Percentiles rank a stretch among this genome's conserved stretches.
These are phyloP conservation scores for Monosporascus sp. DNA, from an alignment of 2,329 filamentous ascomycete genomes.

Conservation along the genomic window DNA sequence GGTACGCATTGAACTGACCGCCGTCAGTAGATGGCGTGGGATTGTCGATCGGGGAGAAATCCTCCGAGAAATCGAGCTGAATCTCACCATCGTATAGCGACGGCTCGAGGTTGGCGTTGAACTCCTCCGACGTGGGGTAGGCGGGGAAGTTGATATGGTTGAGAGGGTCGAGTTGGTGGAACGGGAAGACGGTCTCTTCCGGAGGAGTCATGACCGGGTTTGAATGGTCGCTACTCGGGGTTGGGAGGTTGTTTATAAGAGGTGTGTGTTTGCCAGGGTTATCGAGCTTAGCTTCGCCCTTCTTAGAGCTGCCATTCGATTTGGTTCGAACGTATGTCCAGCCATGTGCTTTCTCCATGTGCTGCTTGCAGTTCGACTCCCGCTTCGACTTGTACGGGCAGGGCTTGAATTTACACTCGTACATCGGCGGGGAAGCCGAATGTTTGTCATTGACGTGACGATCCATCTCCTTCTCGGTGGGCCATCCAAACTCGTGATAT, in stretches of 20 bases:
- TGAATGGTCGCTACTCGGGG: conserved; percentile 55
- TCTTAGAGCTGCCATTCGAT: conserved; percentile 63
- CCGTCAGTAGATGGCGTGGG: conserved; percentile 42
- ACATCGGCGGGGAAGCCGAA: conserved; percentile 72
- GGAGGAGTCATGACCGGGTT: conserved; percentile 54
- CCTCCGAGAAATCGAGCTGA: conserved; percentile 31
- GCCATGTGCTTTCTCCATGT: conserved; percentile 95
- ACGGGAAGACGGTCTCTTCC: conserved; percentile 38
- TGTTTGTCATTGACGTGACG: conserved; percentile 97
- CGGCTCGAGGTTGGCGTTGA: conserved; percentile 32
- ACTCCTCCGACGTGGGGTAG: conserved; percentile 44
- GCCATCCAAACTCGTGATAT: conserved; percentile 86
- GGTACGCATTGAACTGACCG: conserved; percentile 52
- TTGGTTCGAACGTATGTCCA: conserved; percentile 91
- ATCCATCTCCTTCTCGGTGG: conserved; percentile 95
- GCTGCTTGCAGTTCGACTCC: conserved; percentile 95
- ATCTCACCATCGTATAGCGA: conserved; percentile 35
- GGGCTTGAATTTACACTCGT: conserved; percentile 73
- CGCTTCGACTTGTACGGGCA: conserved; percentile 95
- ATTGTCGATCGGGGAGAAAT: conserved; percentile 46
- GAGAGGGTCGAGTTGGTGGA: conserved; percentile 4
- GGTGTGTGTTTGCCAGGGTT: conserved; percentile 51
- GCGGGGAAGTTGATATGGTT: conserved; percentile 42
- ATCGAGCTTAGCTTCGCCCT: conserved; percentile 38
- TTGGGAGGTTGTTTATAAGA: conserved; percentile 56